A percentile compares a stretch with the other conserved stretches of the same genome.
These are phyloP conservation scores for Candida ulmi DNA, from an alignment of 805 yeast species.

Conservation along the genomic window DNA sequence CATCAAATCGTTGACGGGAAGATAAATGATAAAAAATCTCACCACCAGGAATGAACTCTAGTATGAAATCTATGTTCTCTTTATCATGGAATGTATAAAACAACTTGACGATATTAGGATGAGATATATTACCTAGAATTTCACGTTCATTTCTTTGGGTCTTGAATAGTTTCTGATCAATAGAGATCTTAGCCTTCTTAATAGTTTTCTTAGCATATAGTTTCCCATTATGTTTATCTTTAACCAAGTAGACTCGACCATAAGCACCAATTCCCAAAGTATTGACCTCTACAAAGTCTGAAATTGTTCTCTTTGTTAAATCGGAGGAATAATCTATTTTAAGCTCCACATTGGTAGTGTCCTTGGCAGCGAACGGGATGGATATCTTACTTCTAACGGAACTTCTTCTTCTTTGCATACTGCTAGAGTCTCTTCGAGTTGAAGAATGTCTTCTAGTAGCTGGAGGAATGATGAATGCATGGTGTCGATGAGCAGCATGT, in stretches of 20 bases:
- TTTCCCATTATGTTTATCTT: constrained; percentile 51
- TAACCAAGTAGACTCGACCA: constrained; percentile 80
- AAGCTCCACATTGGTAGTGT: constrained; percentile 9
- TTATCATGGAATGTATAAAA: constrained; percentile 81
- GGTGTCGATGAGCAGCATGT: neutral
- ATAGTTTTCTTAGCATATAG: constrained; percentile 84
- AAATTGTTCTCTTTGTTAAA: constrained; percentile 14
- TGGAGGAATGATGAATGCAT: neutral
- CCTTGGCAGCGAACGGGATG: constrained; percentile 7
- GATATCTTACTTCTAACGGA: constrained; percentile 16
- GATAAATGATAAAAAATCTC: constrained; percentile 53
- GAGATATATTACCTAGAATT: constrained; percentile 63
- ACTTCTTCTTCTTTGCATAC: constrained; percentile 7
- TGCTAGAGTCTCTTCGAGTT: neutral
- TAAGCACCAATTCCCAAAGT: constrained; percentile 85
- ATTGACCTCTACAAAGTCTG: constrained; percentile 64
- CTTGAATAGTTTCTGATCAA: constrained; percentile 46
- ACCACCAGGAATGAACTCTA: constrained; percentile 88
- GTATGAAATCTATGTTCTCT: constrained; percentile 63
- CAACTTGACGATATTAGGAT: constrained; percentile 77
- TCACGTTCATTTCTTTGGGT: constrained; percentile 76
- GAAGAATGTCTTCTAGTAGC: constrained; percentile 1
- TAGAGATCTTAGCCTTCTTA: constrained; percentile 72
- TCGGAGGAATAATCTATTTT: constrained; percentile 11
- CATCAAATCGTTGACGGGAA: constrained; percentile 40